These are phyloP conservation scores for Trametes meyenii DNA, from an alignment of 768 basidiomycete genomes.

Conservation along the genomic window DNA sequence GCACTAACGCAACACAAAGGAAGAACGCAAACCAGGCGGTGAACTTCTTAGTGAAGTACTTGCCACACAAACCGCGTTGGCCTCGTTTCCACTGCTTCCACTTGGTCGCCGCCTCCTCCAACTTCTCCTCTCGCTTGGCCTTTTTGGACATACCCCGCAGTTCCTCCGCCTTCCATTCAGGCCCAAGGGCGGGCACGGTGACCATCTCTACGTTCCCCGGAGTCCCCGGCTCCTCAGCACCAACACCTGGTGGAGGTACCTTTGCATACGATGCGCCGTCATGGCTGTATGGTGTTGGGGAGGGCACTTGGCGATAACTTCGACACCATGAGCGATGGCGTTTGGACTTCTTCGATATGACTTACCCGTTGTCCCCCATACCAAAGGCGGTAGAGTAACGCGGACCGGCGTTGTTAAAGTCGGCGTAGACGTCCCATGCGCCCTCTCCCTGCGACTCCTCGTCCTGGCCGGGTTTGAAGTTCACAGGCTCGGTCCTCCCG, in stretches of 20 bases:
- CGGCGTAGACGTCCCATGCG: slow-evolving; percentile 82
- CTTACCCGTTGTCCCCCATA: slow-evolving; percentile 46
- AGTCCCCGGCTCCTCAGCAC: slow-evolving; percentile 42
- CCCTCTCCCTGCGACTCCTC: slow-evolving; percentile 63
- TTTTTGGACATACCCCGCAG: slow-evolving; percentile 75
- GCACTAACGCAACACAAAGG: slow-evolving; percentile 55
- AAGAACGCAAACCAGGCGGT: slow-evolving; percentile 72
- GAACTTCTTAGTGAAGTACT: slow-evolving; percentile 72
- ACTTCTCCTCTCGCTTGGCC: slow-evolving; percentile 64
- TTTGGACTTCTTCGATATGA: background rate
- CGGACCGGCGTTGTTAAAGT: slow-evolving; percentile 87
- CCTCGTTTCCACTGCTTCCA: slow-evolving; percentile 82
- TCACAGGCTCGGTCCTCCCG: slow-evolving; percentile 76
- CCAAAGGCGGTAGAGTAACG: slow-evolving; percentile 70
- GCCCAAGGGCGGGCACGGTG: slow-evolving; percentile 87
- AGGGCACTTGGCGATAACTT: slow-evolving; percentile 33
- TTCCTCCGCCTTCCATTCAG: slow-evolving; percentile 87
- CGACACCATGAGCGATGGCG: background rate
- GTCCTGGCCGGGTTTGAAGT: slow-evolving; percentile 52
- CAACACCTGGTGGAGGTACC: slow-evolving; percentile 9
- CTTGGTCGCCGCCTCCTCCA: slow-evolving; percentile 48
- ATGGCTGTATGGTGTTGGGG: slow-evolving; percentile 18
- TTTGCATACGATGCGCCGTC: slow-evolving; percentile 24
- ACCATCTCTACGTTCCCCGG: slow-evolving; percentile 77
- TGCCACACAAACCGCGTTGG: slow-evolving; percentile 78